Evolutionary conservation across 768 basidiomycete genomes (phyloP), one percentile per base, ranked within the genome.

Genomic region (Mycena sanguinolenta): DNA sequence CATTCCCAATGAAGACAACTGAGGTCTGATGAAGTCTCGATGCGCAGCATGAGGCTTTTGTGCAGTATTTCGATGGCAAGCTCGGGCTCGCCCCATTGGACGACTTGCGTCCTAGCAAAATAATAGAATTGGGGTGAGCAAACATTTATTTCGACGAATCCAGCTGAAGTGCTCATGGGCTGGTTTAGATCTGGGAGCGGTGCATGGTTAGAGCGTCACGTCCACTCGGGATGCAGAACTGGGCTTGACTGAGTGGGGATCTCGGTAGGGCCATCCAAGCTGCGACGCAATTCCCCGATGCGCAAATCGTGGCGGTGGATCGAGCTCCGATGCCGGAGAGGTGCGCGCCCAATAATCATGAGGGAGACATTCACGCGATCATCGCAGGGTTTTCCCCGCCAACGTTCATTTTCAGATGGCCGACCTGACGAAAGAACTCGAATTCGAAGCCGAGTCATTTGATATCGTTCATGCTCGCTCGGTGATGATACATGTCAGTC

Each of bases 101-200:
- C 19, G 44, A n/a, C 44, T 4, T 46, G 19, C 44, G 21, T 21
- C 44, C 44, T 9, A 46, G 21, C 44, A 46, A 46, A n/a, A 46
- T 46, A 16, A 8, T 46, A n/a, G 44, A 46, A 46, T 21, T 46
- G 3, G 44, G 44, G 44, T 46, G n/a, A n/a, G n/a, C n/a, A n/a
- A n/a, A 21, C 3, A 16, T 46, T 21, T 8, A n/a, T n/a, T 46
- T n/a, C 2, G 39, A 6, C 44, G 21, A n/a, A 4, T 12, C n/a
- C n/a, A n/a, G 39, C 6, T 10, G 4, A 46, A 46, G 3, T 46
- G n/a, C n/a, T n/a, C n/a, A n/a, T n/a, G n/a, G n/a, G n/a, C n/a
- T n/a, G n/a, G n/a, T n/a, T n/a, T 46, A 63, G 49, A 50, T 63
- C 49, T n/a, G 61, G 61, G 34, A 63, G 49, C 14, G 61, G 61